Conservation (phyloP, 441 rosid species). For the Adansonia rubrostipa region DNA sequence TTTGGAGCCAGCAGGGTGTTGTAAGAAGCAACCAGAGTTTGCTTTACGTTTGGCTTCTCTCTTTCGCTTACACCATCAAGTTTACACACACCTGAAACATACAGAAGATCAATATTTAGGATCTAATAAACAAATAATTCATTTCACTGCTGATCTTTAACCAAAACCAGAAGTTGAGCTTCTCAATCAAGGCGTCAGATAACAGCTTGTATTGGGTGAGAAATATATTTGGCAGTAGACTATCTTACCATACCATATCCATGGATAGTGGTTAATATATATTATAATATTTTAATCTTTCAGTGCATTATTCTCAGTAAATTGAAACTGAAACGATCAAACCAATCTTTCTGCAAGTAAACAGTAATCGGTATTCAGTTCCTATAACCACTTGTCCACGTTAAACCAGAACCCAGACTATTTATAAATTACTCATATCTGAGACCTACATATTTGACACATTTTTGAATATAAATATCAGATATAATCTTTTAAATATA, state of each 20-base stretch:
- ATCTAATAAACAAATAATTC: neutral
- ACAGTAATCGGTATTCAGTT: neutral
- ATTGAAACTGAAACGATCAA: too few species aligned
- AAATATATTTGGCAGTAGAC: neutral
- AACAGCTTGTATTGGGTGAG: neutral
- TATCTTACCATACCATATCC: neutral
- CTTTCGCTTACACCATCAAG: slow-evolving; percentile 58
- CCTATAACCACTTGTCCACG: neutral
- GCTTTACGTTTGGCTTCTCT: slow-evolving; percentile 69
- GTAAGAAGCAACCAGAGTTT: slow-evolving; percentile 55
- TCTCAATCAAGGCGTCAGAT: neutral
- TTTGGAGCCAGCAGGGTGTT: slow-evolving; percentile 59
- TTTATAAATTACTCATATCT: too few species aligned
- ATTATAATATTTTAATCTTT: too few species aligned
- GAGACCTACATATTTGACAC: too few species aligned
- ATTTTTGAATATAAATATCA: too few species aligned
- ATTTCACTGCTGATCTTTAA: neutral
- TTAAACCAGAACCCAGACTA: too few species aligned
- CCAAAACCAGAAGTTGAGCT: neutral
- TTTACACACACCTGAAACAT: slow-evolving; percentile 63
- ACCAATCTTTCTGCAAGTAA: neutral
- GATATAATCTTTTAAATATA: too few species aligned
- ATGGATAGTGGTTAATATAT: neutral
- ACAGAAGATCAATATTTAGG: neutral
- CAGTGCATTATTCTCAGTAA: too few species aligned